These are phyloP conservation scores for Trichoderma sp. DNA, from an alignment of 2,329 filamentous ascomycete species.

Conservation along the genomic window DNA sequence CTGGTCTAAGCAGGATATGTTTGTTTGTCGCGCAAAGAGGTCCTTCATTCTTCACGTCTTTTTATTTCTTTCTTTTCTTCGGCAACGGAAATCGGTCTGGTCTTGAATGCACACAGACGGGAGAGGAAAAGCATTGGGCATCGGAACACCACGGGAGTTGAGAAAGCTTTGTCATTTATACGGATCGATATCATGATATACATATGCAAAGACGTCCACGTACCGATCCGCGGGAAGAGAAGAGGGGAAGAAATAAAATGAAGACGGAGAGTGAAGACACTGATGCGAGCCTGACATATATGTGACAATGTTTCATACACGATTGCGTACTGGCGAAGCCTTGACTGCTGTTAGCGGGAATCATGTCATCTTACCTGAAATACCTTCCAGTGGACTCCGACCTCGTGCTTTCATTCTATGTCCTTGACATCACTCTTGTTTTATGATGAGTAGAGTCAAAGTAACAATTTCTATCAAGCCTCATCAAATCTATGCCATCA, in stretches of 20 bases:
- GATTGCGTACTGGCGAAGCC: too few relatives aligned
- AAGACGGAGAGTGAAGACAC: conserved; percentile 10
- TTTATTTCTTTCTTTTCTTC: conserved; percentile 34
- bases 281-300: too few relatives aligned
- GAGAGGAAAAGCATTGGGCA: conserved; percentile 37
- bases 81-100: conserved; percentile 46
- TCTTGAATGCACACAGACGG: conserved; percentile 36
- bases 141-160: conserved; percentile 43
- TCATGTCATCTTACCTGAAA: too few relatives aligned
- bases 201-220: conserved; percentile 29
- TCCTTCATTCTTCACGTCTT: background rate
- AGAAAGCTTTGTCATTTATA: conserved; percentile 41
- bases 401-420: too few relatives aligned
- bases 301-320: too few relatives aligned
- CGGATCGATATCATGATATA: conserved; percentile 41
- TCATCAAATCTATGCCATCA: background rate
- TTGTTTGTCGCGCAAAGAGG: background rate
- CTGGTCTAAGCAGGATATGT: conserved; percentile 72
- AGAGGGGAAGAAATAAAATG: conserved; percentile 8
- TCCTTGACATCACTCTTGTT: too few relatives aligned
- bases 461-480: background rate
- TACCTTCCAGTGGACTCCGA: too few relatives aligned
- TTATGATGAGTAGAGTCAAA: background rate
- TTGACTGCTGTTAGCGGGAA: too few relatives aligned
- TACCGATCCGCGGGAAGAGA: conserved; percentile 10